Base-by-base conservation (phyloP, 352 stramenopile species). In the Phytopythium delawarense region DNA sequence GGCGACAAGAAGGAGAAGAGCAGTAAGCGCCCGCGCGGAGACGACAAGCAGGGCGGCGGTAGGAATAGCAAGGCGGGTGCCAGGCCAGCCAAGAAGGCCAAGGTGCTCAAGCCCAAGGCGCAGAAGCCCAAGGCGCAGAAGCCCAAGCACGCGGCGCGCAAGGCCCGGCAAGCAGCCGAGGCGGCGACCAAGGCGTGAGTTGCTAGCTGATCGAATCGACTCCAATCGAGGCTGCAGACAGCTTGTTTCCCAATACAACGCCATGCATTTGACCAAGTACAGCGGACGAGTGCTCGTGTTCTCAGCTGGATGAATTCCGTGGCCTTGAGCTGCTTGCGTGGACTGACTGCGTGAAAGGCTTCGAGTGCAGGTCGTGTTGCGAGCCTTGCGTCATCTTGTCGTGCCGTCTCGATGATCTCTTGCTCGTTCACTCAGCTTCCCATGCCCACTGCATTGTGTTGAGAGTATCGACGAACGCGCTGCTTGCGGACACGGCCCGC, bases 101-200 rank as follows among this genome's bases (percentile, higher is more conserved):
- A 75, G 37, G 34, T 37, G 25, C 64, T 40, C 9, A 55, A 35
- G 49, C 15, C 13, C 49, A 78, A 71, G 50, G 70, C 69, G 48
- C 66, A 77, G 54, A 84, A 86, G 67, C 52, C 71, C 34, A 88
- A 84, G 64, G 84, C 86, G 58, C 49, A 70, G 4, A 86, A 84
- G 65, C 77, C 77, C n/a, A 89, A 87, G 62, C 75, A 89, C 54
- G 77, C 63, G 15, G 68, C 72, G 46, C 79, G 79, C 46, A 84
- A 84, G 60, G 76, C 71, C 3, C 75, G 75, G 32, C 66, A 82
- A 74, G 71, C 74, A 1, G 73, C 79, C 15, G 76, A 84, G 53
- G 78, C 79, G 46, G 70, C 66, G 4, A 61, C 65, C 13, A 64
- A 61, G 64, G 60, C 69, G n/a, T 23, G 37, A 9, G 9, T 40